Percentiles rank a stretch among this genome's conserved stretches.
These are phyloP conservation scores for Fusarium praegraminearum DNA, from an alignment of 2,329 filamentous ascomycete species.

Conservation along the genomic window DNA sequence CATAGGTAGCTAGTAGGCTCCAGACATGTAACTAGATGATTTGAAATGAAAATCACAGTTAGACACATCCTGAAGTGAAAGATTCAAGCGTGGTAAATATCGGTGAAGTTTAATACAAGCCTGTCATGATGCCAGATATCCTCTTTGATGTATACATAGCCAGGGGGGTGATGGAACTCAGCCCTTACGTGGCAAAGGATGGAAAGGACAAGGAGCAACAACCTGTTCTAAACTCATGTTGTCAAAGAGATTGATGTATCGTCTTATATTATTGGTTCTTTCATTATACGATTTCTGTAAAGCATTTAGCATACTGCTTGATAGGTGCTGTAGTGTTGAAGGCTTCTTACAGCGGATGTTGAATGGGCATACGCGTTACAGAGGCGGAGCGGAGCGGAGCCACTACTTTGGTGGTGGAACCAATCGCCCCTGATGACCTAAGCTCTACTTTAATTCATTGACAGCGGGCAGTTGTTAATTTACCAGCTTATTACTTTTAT, in stretches of 20 bases:
- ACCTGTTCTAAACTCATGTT: neutral
- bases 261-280: neutral
- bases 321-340: neutral
- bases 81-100: neutral
- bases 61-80: neutral
- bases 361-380: constrained; percentile 29
- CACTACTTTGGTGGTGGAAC: constrained; percentile 32
- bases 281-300: too few relatives aligned
- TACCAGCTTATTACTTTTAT: constrained; percentile 15
- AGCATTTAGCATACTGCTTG: too few relatives aligned
- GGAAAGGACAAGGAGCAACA: neutral
- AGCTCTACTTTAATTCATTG: constrained; percentile 27
- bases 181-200: neutral
- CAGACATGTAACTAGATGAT: neutral
- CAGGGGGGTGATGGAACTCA: neutral
- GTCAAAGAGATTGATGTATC: neutral
- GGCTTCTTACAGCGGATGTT: constrained; percentile 11
- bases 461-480: constrained; percentile 10
- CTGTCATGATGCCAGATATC: neutral
- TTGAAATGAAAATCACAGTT: neutral
- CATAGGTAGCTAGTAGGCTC: neutral
- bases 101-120: neutral
- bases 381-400: constrained; percentile 38
- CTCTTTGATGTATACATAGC: neutral
- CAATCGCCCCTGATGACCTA: constrained; percentile 47